A percentile compares a stretch with the other conserved stretches of the same genome.
Evolutionary conservation across 2,329 filamentous ascomycete species (phyloP).

Genomic region (Microcyclosporella mali): DNA sequence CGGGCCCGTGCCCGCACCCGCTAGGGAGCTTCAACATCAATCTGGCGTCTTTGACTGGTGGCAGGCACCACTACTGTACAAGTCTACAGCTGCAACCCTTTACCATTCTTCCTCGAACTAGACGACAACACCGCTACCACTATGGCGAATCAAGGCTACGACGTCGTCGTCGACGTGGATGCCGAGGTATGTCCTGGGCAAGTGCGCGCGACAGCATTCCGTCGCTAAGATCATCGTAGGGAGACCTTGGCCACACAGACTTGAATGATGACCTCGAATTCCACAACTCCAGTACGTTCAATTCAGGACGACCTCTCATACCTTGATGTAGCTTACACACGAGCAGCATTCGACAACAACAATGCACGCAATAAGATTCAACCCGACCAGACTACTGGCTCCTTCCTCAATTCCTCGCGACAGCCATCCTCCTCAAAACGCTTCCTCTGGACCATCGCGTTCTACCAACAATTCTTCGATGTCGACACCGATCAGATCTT

Average conservation of each 20-base stretch:
- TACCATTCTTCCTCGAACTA: no score
- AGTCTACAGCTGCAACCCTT: no score
- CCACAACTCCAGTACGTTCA: slow-evolving; percentile 68
- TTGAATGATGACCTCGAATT: slow-evolving; percentile 99
- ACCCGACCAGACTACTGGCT: slow-evolving; percentile 31
- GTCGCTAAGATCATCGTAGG: slow-evolving; percentile 47
- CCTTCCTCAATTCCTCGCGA: slow-evolving; percentile 30
- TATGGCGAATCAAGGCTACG: slow-evolving; percentile 65
- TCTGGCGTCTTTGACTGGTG: no score
- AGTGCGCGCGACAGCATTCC: background rate
- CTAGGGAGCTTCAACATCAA: no score
- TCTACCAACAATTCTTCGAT: slow-evolving; percentile 98
- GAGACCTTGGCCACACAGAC: slow-evolving; percentile 95
- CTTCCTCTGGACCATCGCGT: slow-evolving; percentile 84
- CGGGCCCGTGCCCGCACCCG: no score
- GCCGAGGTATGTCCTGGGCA: slow-evolving; percentile 65
- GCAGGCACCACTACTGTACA: no score
- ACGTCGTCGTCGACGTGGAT: slow-evolving; percentile 96
- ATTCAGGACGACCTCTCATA: background rate
- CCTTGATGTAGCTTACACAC: slow-evolving; percentile 1
- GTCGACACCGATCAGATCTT: slow-evolving; percentile 90
- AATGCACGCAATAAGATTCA: slow-evolving; percentile 46
- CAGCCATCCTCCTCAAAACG: slow-evolving; percentile 54
- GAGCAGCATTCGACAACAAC: slow-evolving; percentile 26
- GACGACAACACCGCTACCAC: background rate